These are phyloP conservation scores for Zymoseptoria crescenta DNA, from an alignment of 2,329 filamentous ascomycete genomes.

Conservation along the genomic window DNA sequence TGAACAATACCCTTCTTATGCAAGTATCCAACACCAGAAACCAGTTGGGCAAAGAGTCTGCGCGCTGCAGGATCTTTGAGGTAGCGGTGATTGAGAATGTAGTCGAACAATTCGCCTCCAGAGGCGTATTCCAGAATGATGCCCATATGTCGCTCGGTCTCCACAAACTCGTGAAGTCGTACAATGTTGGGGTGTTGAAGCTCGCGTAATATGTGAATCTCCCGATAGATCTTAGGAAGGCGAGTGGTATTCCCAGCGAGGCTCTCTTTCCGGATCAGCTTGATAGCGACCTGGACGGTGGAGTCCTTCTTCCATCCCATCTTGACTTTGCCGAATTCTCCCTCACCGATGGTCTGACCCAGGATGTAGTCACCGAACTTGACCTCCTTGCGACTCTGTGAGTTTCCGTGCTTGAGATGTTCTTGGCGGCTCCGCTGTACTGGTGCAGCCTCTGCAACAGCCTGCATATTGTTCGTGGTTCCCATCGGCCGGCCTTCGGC, in stretches of 20 bases:
- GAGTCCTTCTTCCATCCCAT: conserved; percentile 97
- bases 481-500: conserved; percentile 49
- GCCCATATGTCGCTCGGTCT: conserved; percentile 93
- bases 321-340: conserved; percentile 98
- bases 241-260: conserved; percentile 82
- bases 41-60: conserved; percentile 85
- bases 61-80: conserved; percentile 88
- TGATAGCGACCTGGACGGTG: conserved; percentile 89
- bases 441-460: conserved; percentile 20
- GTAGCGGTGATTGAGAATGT: conserved; percentile 94
- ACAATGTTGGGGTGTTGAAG: conserved; percentile 96
- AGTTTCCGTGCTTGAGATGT: conserved; percentile 42
- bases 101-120: conserved; percentile 94
- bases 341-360: conserved; percentile 91
- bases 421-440: conserved; percentile 47
- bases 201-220: conserved; percentile 82
- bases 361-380: conserved; percentile 95
- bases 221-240: conserved; percentile 92
- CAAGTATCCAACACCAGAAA: conserved; percentile 93
- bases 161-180: conserved; percentile 93
- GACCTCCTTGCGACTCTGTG: conserved; percentile 58
- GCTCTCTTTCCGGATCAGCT: conserved; percentile 87
- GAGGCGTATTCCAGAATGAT: conserved; percentile 98
- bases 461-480: conserved; percentile 44
- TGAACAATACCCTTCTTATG: conserved; percentile 99